phyloP scores from a whole-genome alignment of 1,284 basidiomycete genomes.

The Cerioporus squamosus region DNA sequence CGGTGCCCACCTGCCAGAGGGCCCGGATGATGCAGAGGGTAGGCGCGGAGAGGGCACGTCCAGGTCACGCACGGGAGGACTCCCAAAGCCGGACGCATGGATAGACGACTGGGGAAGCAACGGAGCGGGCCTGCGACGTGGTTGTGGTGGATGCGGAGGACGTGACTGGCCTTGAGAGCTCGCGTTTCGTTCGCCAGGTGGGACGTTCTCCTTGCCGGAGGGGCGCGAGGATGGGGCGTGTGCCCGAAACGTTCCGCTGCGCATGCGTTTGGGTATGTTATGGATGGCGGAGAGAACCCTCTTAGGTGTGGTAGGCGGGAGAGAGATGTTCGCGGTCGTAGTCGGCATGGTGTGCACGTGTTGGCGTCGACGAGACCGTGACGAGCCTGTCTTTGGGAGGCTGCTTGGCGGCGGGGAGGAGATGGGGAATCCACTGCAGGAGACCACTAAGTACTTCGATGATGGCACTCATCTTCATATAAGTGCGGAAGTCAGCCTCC shows the following conservation, averaged over 20 bases:
- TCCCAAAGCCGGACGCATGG: slow-evolving; percentile 4
- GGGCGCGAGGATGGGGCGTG: slow-evolving; percentile 1
- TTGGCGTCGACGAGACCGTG: not conserved
- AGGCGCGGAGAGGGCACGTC: slow-evolving; percentile 11
- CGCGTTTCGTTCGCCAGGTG: slow-evolving; percentile 1
- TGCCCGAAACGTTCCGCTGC: slow-evolving; percentile 19
- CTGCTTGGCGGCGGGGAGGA: too few relatives aligned
- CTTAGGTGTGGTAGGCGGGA: slow-evolving; percentile 17
- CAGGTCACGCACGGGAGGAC: slow-evolving; percentile 11
- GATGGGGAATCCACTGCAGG: too few relatives aligned
- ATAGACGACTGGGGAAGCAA: slow-evolving; percentile 13
- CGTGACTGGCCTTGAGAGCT: not conserved
- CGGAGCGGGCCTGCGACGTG: slow-evolving; percentile 17
- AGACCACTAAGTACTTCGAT: too few relatives aligned
- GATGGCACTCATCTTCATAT: too few relatives aligned
- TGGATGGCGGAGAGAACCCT: slow-evolving; percentile 28
- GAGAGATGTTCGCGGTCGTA: not conserved
- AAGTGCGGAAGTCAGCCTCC: too few relatives aligned
- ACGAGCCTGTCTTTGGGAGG: not conserved
- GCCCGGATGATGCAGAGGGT: not conserved
- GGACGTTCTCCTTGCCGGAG: slow-evolving; percentile 27
- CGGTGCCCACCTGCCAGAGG: slow-evolving; percentile 35
- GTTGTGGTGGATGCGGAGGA: slow-evolving; percentile 4
- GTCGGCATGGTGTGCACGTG: slow-evolving; percentile 8
- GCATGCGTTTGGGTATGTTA: slow-evolving; percentile 28